phyloP scores from a whole-genome alignment of 1,284 basidiomycete species.

The Pascua sp. region DNA sequence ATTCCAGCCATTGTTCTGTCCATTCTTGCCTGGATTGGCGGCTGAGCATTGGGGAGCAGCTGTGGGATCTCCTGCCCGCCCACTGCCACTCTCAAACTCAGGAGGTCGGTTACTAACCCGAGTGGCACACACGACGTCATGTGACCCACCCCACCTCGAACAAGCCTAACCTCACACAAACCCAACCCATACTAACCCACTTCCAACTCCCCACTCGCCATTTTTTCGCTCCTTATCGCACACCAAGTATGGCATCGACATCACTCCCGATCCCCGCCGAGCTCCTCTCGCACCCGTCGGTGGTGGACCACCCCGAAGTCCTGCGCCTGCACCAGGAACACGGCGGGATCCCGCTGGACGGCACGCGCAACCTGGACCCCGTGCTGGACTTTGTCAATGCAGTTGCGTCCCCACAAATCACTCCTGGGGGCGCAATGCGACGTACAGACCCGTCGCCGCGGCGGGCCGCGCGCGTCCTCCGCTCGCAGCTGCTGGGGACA shows the following conservation, averaged over 20 bases:
- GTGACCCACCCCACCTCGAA: too few species aligned
- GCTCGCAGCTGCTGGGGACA: slow-evolving; percentile 16
- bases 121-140: too few species aligned
- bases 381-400: slow-evolving; percentile 13
- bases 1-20: too few species aligned
- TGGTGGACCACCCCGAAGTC: slow-evolving; percentile 9
- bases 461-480: slow-evolving; percentile 14
- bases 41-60: too few species aligned
- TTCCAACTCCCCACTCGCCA: too few species aligned
- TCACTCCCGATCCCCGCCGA: slow-evolving; percentile 12
- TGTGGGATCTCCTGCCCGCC: too few species aligned
- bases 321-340: slow-evolving; percentile 2
- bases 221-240: background rate
- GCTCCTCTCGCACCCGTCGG: slow-evolving; percentile 11
- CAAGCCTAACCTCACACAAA: too few species aligned
- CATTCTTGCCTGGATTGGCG: too few species aligned
- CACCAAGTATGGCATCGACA: background rate
- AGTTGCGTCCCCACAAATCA: slow-evolving; percentile 6
- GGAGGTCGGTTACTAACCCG: too few species aligned
- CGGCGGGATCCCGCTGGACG: slow-evolving; percentile 13
- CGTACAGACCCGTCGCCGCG: slow-evolving; percentile 16
- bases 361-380: slow-evolving; percentile 1
- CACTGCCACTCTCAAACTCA: too few species aligned
- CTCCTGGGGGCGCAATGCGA: slow-evolving; percentile 2
- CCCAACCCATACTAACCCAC: too few species aligned